Evolutionary conservation across 306 rosid genomes (phyloP).

Genomic region (Quercus glauca): DNA sequence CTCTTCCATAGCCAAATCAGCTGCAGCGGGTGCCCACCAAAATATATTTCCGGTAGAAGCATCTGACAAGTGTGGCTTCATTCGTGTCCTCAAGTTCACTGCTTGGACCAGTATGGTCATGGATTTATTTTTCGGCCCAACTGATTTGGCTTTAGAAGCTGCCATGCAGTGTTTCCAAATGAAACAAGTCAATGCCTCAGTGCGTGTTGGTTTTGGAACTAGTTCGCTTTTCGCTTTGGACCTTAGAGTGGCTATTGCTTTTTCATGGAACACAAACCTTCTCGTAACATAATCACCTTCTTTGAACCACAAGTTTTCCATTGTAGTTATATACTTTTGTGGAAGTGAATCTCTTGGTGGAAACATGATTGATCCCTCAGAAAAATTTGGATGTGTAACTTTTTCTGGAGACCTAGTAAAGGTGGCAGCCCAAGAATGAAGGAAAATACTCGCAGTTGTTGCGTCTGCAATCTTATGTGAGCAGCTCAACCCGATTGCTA

Average conservation of each 20-base stretch:
- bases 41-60: no score
- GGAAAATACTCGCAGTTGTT: slow-evolving; percentile 15
- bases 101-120: slow-evolving; percentile 20
- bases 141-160: slow-evolving; percentile 17
- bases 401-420: slow-evolving; percentile 9
- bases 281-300: slow-evolving; percentile 28
- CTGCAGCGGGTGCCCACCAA: slow-evolving; percentile 10
- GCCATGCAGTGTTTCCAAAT: slow-evolving; percentile 39
- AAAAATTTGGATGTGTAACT: slow-evolving; percentile 27
- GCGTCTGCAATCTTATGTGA: slow-evolving; percentile 49
- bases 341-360: slow-evolving; percentile 36
- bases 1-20: not conserved
- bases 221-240: slow-evolving; percentile 18
- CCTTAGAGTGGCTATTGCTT: slow-evolving; percentile 27
- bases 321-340: not conserved
- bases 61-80: not conserved
- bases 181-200: slow-evolving; percentile 37
- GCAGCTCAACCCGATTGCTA: slow-evolving; percentile 39
- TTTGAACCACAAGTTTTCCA: slow-evolving; percentile 21
- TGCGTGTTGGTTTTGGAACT: slow-evolving; percentile 34
- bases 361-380: slow-evolving; percentile 24
- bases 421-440: slow-evolving; percentile 42
- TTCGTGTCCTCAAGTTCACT: slow-evolving; percentile 41
- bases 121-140: slow-evolving; percentile 5
- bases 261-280: slow-evolving; percentile 37